Evolutionary conservation across 2,329 filamentous ascomycete genomes (phyloP), one percentile per base, ranked within the genome.

Genomic region (Scytalidium sp.): DNA sequence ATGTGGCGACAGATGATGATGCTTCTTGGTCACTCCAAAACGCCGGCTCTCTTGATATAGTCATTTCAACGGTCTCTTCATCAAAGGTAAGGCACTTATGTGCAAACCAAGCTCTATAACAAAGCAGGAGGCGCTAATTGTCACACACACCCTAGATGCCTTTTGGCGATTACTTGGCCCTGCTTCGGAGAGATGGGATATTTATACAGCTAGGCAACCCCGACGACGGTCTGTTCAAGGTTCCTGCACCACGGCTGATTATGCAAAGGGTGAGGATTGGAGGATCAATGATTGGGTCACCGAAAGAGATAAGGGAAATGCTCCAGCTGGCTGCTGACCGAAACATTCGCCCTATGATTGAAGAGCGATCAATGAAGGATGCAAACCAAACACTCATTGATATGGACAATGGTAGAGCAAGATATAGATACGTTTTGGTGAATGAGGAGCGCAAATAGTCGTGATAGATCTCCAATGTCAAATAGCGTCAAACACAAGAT

Each of bases 131-230:
- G 11, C 17, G 21, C 17, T 6, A 15, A 15, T 21, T 43, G 13
- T 43, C 9, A 8, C n/a, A 20, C 1, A n/a, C 11, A 9, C 23
- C n/a, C 20, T 10, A 45, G 23, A 45, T 23, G 81, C 83, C 83
- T 1, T 62, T 87, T 40, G 64, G 68, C 46, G 69, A 78, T 41
- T 87, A 87, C 64, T 68, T 88, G 47, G 58, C 67, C 9, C 71
- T 88, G 15, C 70, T 87, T 21, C 73, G 75, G 50, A 65, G 73
- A 11, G 74, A 79, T 44, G 83, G 84, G 3, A 72, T 70, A 7
- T 80, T 85, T 54, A 74, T 85, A 48, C 80, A 85, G 65, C 75
- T 88, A 42, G 84, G 83, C 21, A 76, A 76, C 1, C 84, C 85
- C 0, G 85, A 88, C 13, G 23, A 45, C 20, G n/a, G 43, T 25